Percentiles rank a stretch among this genome's conserved stretches.
phyloP scores from a whole-genome alignment of 345 rosid genomes.

The Odontarrhena argentea region DNA sequence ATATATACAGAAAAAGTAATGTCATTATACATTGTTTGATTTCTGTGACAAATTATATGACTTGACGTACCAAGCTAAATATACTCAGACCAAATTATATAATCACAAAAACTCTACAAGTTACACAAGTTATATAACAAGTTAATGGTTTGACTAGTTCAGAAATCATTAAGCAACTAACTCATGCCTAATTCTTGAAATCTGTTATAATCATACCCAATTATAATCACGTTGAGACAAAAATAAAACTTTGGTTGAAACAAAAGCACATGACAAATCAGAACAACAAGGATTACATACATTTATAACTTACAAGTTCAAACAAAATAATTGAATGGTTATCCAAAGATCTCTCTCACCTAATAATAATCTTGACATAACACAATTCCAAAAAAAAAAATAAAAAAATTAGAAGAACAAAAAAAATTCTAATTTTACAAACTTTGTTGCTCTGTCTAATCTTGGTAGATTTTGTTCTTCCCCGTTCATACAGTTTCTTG shows the following conservation, averaged over 20 bases:
- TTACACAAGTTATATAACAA: slow-evolving; percentile 2
- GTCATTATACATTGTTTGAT: background rate
- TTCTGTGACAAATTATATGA: slow-evolving; percentile 4
- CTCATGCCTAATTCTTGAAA: slow-evolving; percentile 4
- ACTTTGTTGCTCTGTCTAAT: slow-evolving; percentile 34
- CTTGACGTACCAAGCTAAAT: background rate
- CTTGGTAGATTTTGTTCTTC: slow-evolving; percentile 45
- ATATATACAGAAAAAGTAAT: background rate
- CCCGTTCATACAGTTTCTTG: slow-evolving; percentile 25
- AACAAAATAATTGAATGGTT: slow-evolving; percentile 44
- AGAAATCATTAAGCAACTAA: slow-evolving; percentile 4
- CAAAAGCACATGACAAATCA: slow-evolving; percentile 31
- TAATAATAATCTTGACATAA: slow-evolving; percentile 34
- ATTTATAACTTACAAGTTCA: slow-evolving; percentile 18
- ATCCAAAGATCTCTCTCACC: slow-evolving; percentile 39
- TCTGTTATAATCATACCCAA: slow-evolving; percentile 17
- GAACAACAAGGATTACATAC: slow-evolving; percentile 28
- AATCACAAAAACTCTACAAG: background rate
- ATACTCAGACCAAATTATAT: too few relatives aligned
- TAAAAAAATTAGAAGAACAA: background rate
- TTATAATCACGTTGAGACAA: slow-evolving; percentile 1
- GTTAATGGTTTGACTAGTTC: slow-evolving; percentile 7
- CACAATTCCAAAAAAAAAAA: slow-evolving; percentile 27
- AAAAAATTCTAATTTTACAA: slow-evolving; percentile 18
- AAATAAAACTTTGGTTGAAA: slow-evolving; percentile 20